These are phyloP conservation scores for Bimuria novae-zelandiae DNA, from an alignment of 2,329 filamentous ascomycete genomes.

Conservation along the genomic window DNA sequence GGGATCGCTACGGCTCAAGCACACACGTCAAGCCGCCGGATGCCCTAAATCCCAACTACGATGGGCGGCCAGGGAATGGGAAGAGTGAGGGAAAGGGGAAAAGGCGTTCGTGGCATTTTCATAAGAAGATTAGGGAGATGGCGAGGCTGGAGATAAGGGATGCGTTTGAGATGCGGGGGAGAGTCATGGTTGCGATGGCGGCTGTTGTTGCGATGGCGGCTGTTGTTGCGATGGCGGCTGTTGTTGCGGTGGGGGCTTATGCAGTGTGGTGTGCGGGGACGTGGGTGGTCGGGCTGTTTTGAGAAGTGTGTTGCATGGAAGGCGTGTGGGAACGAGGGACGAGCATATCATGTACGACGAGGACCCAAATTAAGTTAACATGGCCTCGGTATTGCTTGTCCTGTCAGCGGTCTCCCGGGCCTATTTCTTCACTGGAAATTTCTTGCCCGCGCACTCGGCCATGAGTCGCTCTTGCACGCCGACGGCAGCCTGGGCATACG, in stretches of 20 bases:
- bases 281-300: constrained; percentile 21
- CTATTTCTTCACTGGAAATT: constrained; percentile 12
- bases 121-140: constrained; percentile 58
- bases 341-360: neutral
- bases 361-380: too few relatives aligned
- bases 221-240: constrained; percentile 47
- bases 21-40: constrained; percentile 29
- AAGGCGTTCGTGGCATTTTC: constrained; percentile 41
- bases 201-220: constrained; percentile 29
- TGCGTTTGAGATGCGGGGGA: constrained; percentile 63
- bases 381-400: too few relatives aligned
- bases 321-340: too few relatives aligned
- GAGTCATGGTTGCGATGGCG: constrained; percentile 58
- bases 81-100: constrained; percentile 22
- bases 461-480: constrained; percentile 51
- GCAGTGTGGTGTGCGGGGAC: constrained; percentile 22
- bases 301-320: too few relatives aligned
- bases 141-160: constrained; percentile 66
- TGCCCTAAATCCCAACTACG: too few relatives aligned
- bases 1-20: constrained; percentile 19
- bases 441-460: constrained; percentile 31
- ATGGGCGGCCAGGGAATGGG: constrained; percentile 15
- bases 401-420: too few relatives aligned
- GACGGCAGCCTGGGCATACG: constrained; percentile 59
- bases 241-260: constrained; percentile 22